Base-by-base conservation (phyloP, 1,284 basidiomycete genomes). In the Cryptococcus sp. region DNA sequence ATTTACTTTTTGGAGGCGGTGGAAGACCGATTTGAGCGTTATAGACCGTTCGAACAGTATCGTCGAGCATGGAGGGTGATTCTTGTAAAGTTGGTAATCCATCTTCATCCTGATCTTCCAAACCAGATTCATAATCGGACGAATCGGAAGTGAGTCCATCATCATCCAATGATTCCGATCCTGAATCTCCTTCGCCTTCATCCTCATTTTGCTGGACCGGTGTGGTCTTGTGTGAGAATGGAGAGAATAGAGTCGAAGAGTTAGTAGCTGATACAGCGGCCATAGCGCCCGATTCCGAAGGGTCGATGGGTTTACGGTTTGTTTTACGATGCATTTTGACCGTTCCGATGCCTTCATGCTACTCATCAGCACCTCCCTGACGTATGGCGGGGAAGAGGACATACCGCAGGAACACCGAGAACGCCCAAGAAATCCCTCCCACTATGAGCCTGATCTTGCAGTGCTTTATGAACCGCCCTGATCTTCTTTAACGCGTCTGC, bases 281-380 rank as follows among this genome's bases (percentile, higher is more conserved):
- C n/a, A 41, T 36, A 13, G 23, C 36, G 10, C 28, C n/a, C 28
- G 24, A 16, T 11, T n/a, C 46, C 41, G 25, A 9, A 31, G 32
- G 46, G 43, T 31, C 43, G 24, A 21, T 5, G 7, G 36, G 16
- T 19, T 19, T 16, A 4, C 18, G 4, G 7, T 39, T 39, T 7
- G 16, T 4, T 23, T 46, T 21, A 10, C 45, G 49, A 18, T 62
- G 58, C 51, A 70, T 69, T 57, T 71, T 69, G 50, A 91, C 78
- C 0, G 91, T 94, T 46, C 91, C 91, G 34, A 94, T 85, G 16
- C 91, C 88, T 74, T 88, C 83, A 18, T 90, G 89, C 89, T 92
- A 66, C 18, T n/a, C 25, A 10, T 11, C 19, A 42, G 28, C 19
- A 25, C 44, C 21, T 36, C 42, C 45, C 39, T 21, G 9, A 10